These are phyloP conservation scores for Pseudocercospora pini-densiflorae DNA, from an alignment of 2,329 filamentous ascomycete genomes.

Conservation along the genomic window DNA sequence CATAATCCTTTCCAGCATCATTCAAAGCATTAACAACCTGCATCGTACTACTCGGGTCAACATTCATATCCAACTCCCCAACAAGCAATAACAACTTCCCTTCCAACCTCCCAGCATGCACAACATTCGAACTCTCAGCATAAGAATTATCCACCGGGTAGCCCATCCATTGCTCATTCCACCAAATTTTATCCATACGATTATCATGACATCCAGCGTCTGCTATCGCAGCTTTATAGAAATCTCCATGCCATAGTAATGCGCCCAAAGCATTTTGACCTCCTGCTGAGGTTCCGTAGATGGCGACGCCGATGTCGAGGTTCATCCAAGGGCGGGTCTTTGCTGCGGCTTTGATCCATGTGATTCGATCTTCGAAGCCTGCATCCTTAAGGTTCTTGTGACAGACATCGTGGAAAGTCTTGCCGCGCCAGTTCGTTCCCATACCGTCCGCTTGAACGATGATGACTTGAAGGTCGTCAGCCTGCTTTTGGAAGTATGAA, in stretches of 20 bases:
- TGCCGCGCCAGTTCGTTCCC: constrained; percentile 17
- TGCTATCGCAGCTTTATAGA: constrained; percentile 15
- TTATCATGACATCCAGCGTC: constrained; percentile 17
- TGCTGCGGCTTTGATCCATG: constrained; percentile 20
- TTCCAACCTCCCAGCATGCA: constrained; percentile 12
- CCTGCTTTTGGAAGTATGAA: not conserved
- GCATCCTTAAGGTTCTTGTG: constrained; percentile 13
- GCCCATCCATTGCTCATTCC: constrained; percentile 13
- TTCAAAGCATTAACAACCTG: constrained; percentile 22
- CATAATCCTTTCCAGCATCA: constrained; percentile 16
- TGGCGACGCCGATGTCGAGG: constrained; percentile 1
- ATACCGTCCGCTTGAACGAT: constrained; percentile 14
- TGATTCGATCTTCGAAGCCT: constrained; percentile 15
- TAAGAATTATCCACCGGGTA: constrained; percentile 16
- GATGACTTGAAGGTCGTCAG: constrained; percentile 12
- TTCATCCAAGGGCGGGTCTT: constrained; percentile 11
- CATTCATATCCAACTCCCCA: constrained; percentile 16
- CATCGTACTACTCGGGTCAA: constrained; percentile 17
- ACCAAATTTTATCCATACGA: constrained; percentile 15
- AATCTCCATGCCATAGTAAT: constrained; percentile 15
- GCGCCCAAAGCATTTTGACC: constrained; percentile 13
- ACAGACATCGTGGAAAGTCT: constrained; percentile 9
- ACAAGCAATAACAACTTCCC: constrained; percentile 15
- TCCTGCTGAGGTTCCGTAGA: constrained; percentile 12
- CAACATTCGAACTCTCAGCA: constrained; percentile 12